These are phyloP conservation scores for Exophiala bonariae DNA, from an alignment of 2,329 filamentous ascomycete species.

Conservation along the genomic window DNA sequence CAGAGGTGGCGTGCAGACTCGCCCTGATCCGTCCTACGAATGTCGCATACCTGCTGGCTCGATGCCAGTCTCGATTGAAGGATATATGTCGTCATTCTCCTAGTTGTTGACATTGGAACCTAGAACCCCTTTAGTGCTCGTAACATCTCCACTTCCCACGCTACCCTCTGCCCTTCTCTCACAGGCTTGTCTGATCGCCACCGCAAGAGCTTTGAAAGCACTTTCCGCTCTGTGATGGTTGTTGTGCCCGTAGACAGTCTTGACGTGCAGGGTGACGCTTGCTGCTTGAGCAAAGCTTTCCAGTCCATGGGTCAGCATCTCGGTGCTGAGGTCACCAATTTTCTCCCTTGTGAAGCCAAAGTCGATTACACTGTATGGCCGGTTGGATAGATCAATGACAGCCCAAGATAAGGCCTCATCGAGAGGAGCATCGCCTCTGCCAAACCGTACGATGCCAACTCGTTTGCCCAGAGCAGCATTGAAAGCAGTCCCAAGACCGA, in stretches of 20 bases:
- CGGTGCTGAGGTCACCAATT: conserved; percentile 86
- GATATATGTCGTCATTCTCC: background rate
- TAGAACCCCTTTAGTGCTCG: conserved; percentile 93
- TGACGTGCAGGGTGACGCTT: conserved; percentile 90
- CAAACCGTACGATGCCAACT: conserved; percentile 84
- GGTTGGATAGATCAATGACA: conserved; percentile 91
- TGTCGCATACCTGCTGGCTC: too few relatives aligned
- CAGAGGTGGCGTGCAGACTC: too few relatives aligned
- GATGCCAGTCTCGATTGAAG: too few relatives aligned
- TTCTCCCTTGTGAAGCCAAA: conserved; percentile 86
- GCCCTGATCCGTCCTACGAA: too few relatives aligned
- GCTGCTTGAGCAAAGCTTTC: conserved; percentile 91
- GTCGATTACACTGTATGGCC: conserved; percentile 80
- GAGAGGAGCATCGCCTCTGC: conserved; percentile 86
- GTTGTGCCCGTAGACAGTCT: conserved; percentile 86
- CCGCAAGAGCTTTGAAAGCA: conserved; percentile 92
- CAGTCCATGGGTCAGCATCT: conserved; percentile 97
- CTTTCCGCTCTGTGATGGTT: conserved; percentile 96
- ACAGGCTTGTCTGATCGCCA: conserved; percentile 78
- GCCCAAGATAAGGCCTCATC: conserved; percentile 93
- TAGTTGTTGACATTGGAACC: conserved; percentile 28
- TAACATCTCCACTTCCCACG: conserved; percentile 81
- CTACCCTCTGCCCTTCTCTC: conserved; percentile 72
- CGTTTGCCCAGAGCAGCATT: conserved; percentile 74
- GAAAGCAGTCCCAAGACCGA: conserved; percentile 86